Evolutionary conservation across 208 protist species (phyloP).

Genomic region (Leishmania gerbilli): DNA sequence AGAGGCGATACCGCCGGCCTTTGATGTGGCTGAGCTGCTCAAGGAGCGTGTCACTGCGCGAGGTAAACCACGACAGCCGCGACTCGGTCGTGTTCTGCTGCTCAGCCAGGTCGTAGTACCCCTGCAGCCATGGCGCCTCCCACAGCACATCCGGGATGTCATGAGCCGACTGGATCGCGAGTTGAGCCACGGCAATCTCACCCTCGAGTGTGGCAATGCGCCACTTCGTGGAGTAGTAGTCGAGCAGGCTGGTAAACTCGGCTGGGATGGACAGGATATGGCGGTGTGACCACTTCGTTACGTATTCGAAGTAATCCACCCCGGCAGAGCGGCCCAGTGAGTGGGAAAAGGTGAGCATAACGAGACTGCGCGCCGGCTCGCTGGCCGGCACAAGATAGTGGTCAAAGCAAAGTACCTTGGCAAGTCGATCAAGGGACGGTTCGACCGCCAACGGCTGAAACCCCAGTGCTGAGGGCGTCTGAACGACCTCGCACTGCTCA

Average conservation of each 20-base stretch:
- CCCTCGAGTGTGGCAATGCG: conserved; percentile 54
- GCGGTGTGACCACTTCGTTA: conserved; percentile 65
- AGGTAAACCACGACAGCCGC: conserved; percentile 59
- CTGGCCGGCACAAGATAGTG: conserved; percentile 65
- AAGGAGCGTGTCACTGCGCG: conserved; percentile 65
- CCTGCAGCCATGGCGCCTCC: conserved; percentile 72
- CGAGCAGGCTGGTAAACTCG: conserved; percentile 55
- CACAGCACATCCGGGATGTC: conserved; percentile 74
- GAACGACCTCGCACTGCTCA: conserved; percentile 18
- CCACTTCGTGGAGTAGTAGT: conserved; percentile 69
- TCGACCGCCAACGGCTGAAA: conserved; percentile 18
- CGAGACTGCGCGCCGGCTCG: conserved; percentile 42
- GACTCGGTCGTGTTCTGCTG: conserved; percentile 57
- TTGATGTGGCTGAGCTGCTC: conserved; percentile 70
- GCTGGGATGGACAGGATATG: conserved; percentile 51
- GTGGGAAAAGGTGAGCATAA: conserved; percentile 76
- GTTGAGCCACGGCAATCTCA: conserved; percentile 57
- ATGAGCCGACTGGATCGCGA: conserved; percentile 51
- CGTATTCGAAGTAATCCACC: conserved; percentile 69
- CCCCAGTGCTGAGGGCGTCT: neutral
- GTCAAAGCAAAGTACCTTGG: conserved; percentile 68
- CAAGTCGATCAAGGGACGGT: conserved; percentile 51
- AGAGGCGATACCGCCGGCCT: conserved; percentile 56
- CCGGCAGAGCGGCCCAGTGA: conserved; percentile 53
- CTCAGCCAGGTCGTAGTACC: conserved; percentile 60